Base-by-base conservation (phyloP, 139 green algal genomes). In the Limnomonas spitsbergensis region DNA sequence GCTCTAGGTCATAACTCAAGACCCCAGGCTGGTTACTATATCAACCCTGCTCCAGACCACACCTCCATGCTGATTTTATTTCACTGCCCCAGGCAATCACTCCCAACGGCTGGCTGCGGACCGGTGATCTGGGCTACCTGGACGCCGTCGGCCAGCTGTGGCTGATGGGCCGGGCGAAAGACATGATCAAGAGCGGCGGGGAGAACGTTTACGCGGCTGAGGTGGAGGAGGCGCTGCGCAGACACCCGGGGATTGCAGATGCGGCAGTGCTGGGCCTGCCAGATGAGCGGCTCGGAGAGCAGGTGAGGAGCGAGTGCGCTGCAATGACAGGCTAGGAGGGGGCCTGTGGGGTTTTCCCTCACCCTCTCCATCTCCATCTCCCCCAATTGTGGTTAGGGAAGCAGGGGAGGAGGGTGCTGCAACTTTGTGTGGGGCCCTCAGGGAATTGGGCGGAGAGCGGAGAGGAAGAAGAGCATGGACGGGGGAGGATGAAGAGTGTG, bases 181-280 rank as follows among this genome's bases (percentile, higher is more conserved):
- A 98, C 78, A 88, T 95, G 81, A 90, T 98, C 37, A 95, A 95
- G 87, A 91, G 73, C 9, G 94, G 94, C 3, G 91, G 94, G 2
- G 94, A 98, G 78, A 97, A 96, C 53, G 94, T 98, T 42, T 78
- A 92, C 39, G 91, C 94, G 0, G 71, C 81, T n/a, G 91, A 92
- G 76, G 87, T 91, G 69, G 91, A 95, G 82, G 71, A 38, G 2
- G 84, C 40, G 53, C 78, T 95, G 53, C 6, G 29, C 32, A n/a
- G 3, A 1, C 85, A 94, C 76, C 86, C 89, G 0, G 88, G 61
- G 0, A 85, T 98, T 14, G 70, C 61, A 4, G 85, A 80, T 24
- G 94, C 86, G 24, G 92, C 91, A 27, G 94, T 96, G 34, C 87
- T 97, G 38, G 94, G 93, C 1, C 52, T 95, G 37, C 87, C 91